Conservation (phyloP, 306 rosid species). For the Lathyrus aphaca region DNA sequence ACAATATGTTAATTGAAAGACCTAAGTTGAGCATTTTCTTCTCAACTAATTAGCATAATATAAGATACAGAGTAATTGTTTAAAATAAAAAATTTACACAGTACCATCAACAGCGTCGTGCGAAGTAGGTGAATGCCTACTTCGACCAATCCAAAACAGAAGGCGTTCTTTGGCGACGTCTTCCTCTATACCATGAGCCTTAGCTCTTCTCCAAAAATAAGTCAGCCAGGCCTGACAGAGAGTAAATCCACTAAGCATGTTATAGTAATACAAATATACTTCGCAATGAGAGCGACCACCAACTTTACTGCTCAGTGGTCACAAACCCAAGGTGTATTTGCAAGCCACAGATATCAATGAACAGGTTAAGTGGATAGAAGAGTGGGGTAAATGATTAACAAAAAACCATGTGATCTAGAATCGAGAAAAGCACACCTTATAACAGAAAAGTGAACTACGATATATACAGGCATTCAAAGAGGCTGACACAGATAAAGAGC, state of each 20-base stretch:
- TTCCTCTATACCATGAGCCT: constrained; percentile 83
- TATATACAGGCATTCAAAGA: constrained; percentile 26
- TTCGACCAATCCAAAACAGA: constrained; percentile 88
- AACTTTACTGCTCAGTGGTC: constrained; percentile 20
- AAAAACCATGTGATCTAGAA: constrained; percentile 27
- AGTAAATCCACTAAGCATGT: constrained; percentile 35
- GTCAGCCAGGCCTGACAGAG: constrained; percentile 92
- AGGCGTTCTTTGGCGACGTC: constrained; percentile 83
- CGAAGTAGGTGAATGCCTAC: constrained; percentile 83
- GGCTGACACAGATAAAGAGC: constrained; percentile 21
- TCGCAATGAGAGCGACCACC: constrained; percentile 26
- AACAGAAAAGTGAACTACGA: constrained; percentile 18
- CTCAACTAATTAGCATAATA: constrained; percentile 11
- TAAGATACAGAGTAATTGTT: constrained; percentile 7
- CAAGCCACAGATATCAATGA: constrained; percentile 30
- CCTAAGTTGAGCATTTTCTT: not conserved
- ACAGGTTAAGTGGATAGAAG: not conserved
- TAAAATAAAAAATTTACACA: constrained; percentile 22
- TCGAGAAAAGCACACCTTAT: constrained; percentile 19
- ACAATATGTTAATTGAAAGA: too few relatives aligned
- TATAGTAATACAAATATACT: constrained; percentile 32
- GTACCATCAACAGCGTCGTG: constrained; percentile 94
- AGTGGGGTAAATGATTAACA: not conserved
- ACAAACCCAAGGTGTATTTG: constrained; percentile 17
- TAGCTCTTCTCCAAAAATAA: constrained; percentile 97